Conservation (phyloP, 2,329 filamentous ascomycete species). For the Sclerotinia nivalis region DNA sequence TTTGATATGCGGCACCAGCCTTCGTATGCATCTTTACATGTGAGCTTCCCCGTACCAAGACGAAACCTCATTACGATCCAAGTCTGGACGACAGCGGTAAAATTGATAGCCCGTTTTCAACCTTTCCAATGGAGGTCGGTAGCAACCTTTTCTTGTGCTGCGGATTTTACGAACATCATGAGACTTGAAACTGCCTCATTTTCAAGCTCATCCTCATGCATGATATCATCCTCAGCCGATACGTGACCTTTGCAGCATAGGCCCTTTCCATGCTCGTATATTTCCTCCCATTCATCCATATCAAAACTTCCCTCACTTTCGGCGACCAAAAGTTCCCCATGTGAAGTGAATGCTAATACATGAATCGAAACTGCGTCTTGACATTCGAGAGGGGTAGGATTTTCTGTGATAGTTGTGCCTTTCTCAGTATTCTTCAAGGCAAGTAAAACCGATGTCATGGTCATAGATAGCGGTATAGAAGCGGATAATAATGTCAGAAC, state of each 20-base stretch:
- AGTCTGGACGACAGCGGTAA: constrained; percentile 18
- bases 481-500: constrained; percentile 78
- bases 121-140: constrained; percentile 58
- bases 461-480: constrained; percentile 75
- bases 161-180: constrained; percentile 61
- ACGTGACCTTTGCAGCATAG: constrained; percentile 58
- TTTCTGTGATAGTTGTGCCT: constrained; percentile 50
- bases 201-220: constrained; percentile 40
- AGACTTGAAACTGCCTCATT: constrained; percentile 50
- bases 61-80: constrained; percentile 10
- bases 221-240: constrained; percentile 31
- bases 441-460: constrained; percentile 65
- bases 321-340: constrained; percentile 70
- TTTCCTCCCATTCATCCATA: constrained; percentile 71
- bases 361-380: constrained; percentile 70
- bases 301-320: constrained; percentile 83
- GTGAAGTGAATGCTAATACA: constrained; percentile 78
- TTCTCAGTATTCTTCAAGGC: constrained; percentile 53
- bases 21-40: constrained; percentile 6
- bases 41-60: constrained; percentile 4
- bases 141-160: constrained; percentile 57
- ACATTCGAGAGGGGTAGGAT: constrained; percentile 64
- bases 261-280: constrained; percentile 63
- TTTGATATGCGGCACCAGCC: constrained; percentile 13
- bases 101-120: constrained; percentile 30